These are phyloP conservation scores for Hygrophila difformis DNA, from an alignment of 257 asterid species.

Conservation along the genomic window DNA sequence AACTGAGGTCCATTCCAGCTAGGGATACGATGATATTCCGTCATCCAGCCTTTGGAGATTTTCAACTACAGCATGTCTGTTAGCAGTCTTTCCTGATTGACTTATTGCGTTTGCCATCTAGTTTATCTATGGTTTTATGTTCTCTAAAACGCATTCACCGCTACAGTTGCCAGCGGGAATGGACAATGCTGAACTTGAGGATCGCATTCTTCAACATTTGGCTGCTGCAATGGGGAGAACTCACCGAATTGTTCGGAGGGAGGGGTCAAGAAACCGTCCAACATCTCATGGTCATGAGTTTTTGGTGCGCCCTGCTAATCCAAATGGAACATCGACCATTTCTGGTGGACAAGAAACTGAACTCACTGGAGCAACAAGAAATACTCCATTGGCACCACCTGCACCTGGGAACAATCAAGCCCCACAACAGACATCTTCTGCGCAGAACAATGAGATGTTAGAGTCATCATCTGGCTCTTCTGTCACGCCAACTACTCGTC, in stretches of 20 bases:
- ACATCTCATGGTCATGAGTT: conserved; percentile 50
- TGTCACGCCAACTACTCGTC: conserved; percentile 20
- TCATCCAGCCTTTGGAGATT: conserved; percentile 70
- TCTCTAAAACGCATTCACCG: no score
- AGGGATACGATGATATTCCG: conserved; percentile 60
- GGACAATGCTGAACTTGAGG: conserved; percentile 70
- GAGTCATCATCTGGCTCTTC: conserved; percentile 49
- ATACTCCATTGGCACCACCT: conserved; percentile 22
- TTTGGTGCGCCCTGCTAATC: conserved; percentile 43
- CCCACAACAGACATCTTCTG: conserved; percentile 23
- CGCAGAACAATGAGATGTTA: conserved; percentile 28
- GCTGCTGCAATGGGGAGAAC: conserved; percentile 92
- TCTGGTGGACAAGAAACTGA: conserved; percentile 36
- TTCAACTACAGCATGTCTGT: conserved; percentile 75
- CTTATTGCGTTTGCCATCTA: not conserved
- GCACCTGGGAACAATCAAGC: conserved; percentile 20
- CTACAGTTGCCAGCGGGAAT: conserved; percentile 68
- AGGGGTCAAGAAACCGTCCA: conserved; percentile 45
- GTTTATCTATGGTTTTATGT: conserved; percentile 2
- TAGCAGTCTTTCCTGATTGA: conserved; percentile 8
- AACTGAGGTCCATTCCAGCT: conserved; percentile 44
- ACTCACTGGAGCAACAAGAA: conserved; percentile 22
- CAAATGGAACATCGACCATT: conserved; percentile 38
- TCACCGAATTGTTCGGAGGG: conserved; percentile 55
- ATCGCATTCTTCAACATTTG: conserved; percentile 78